phyloP scores from a whole-genome alignment of 2,329 filamentous ascomycete genomes.

The Paecilomyces dactylethromorphus region DNA sequence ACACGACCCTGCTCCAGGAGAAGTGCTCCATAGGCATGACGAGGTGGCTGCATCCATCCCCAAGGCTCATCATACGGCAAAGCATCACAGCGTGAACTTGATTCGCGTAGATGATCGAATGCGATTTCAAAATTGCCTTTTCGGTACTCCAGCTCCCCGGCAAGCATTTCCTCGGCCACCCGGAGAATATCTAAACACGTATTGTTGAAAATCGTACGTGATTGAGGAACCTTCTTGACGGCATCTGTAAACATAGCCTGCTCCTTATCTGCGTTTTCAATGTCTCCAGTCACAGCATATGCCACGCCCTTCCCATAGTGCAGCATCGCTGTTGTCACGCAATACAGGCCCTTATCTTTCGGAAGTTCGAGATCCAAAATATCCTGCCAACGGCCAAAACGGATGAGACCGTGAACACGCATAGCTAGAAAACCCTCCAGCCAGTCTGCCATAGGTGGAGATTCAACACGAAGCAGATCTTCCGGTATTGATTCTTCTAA shows the following conservation, averaged over 20 bases:
- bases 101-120: conserved; percentile 52
- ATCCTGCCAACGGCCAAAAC: conserved; percentile 68
- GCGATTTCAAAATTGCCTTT: conserved; percentile 51
- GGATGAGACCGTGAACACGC: conserved; percentile 62
- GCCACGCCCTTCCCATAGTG: conserved; percentile 66
- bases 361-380: conserved; percentile 54
- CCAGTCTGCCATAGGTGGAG: conserved; percentile 73
- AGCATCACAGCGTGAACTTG: conserved; percentile 51
- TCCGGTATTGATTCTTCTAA: conserved; percentile 60
- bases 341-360: conserved; percentile 55
- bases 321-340: conserved; percentile 60
- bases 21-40: conserved; percentile 65
- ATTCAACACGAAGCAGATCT: conserved; percentile 55
- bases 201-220: conserved; percentile 60
- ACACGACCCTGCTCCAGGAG: conserved; percentile 59
- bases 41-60: conserved; percentile 71
- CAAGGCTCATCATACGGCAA: conserved; percentile 69
- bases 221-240: conserved; percentile 46
- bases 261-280: conserved; percentile 50
- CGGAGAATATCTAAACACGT: conserved; percentile 56
- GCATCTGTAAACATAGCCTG: conserved; percentile 48
- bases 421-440: conserved; percentile 65
- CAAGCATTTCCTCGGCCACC: conserved; percentile 59
- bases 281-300: conserved; percentile 50
- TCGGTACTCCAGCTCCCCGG: conserved; percentile 69